A percentile compares a stretch with the other conserved stretches of the same genome.
phyloP scores from a whole-genome alignment of 1,139 yeast genomes.

The Hanseniaspora uvarum region DNA sequence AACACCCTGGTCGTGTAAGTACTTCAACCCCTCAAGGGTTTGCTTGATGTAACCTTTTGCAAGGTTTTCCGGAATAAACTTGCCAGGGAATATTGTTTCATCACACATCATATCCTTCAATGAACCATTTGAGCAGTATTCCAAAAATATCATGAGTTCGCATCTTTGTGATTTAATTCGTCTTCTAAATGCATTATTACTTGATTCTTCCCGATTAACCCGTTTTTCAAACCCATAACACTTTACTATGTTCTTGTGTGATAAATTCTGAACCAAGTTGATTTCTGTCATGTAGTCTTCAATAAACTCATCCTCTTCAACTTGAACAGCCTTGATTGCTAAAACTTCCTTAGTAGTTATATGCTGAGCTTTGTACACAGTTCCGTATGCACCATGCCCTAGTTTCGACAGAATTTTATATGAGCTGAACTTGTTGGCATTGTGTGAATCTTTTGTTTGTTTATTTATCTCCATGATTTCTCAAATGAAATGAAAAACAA shows the following conservation, averaged over 20 bases:
- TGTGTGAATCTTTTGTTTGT: not conserved
- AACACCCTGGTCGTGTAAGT: slow-evolving; percentile 78
- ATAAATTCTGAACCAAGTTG: slow-evolving; percentile 67
- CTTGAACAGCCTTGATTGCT: slow-evolving; percentile 73
- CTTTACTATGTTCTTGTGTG: slow-evolving; percentile 78
- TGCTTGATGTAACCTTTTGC: slow-evolving; percentile 55
- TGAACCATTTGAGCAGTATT: slow-evolving; percentile 81
- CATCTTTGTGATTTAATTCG: slow-evolving; percentile 23
- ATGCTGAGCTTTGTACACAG: slow-evolving; percentile 61
- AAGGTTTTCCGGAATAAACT: slow-evolving; percentile 50
- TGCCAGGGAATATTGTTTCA: slow-evolving; percentile 27
- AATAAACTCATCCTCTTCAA: slow-evolving; percentile 45
- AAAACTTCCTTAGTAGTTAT: slow-evolving; percentile 55
- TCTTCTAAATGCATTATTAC: not conserved
- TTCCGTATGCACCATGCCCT: slow-evolving; percentile 75
- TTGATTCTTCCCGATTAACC: slow-evolving; percentile 24
- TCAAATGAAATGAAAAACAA: slow-evolving; percentile 18
- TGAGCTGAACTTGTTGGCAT: not conserved
- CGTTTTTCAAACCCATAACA: slow-evolving; percentile 81
- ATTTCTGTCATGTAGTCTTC: slow-evolving; percentile 68
- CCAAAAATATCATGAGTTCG: slow-evolving; percentile 63
- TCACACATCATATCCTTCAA: slow-evolving; percentile 53
- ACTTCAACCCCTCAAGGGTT: slow-evolving; percentile 63
- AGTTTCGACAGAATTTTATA: slow-evolving; percentile 14
- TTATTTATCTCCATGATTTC: not conserved